Base-by-base conservation (phyloP, 176 grass and related monocot species). In the Zoysia japonica region DNA sequence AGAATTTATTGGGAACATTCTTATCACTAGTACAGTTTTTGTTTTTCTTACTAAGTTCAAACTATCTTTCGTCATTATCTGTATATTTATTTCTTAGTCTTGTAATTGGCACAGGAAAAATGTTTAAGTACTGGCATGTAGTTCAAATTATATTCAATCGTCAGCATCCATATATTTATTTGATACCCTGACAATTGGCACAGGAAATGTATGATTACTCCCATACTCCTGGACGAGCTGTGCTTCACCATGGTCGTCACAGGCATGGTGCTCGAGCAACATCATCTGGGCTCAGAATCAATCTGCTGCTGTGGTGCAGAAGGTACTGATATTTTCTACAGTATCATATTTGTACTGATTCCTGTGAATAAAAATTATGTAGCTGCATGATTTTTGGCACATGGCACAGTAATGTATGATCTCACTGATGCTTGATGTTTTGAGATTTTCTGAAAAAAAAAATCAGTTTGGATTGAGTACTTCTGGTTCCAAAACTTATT, bases 271-370 rank as follows among this genome's bases (percentile, higher is more conserved):
- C 90, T 82, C 88, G 87, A 64, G 79, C 95, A 37, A 98, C 87
- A 66, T 83, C 89, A 78, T 88, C 95, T 72, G 95, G 95, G 76
- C 88, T 87, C 67, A 92, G 95, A 80, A 94, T 92, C 64, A 98
- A 94, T 89, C 80, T 98, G 83, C 92, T 98, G 76, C 76, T 98
- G 77, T 98, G 95, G 95, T 98, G 95, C 76, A 88, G 95, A 78
- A 94, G 95, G 95, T 98, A 94, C 67, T 40, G 47, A 75, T 39
- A 17, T 57, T 28, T 80, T 78, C 68, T 77, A 48, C 55, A 74
- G 56, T 81, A 68, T 67, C 43, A 75, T 38, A 45, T 83, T 66
- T 57, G 13, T 68, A 44, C 45, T 56, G 37, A 68, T 80, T 67
- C 47, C 19, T 68, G 19, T 68, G 8, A 11, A 51, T 77, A 9